Evolutionary conservation across 2,329 filamentous ascomycete genomes (phyloP), one percentile per base, ranked within the genome.

Genomic region (Myriosclerotinia curreyana): DNA sequence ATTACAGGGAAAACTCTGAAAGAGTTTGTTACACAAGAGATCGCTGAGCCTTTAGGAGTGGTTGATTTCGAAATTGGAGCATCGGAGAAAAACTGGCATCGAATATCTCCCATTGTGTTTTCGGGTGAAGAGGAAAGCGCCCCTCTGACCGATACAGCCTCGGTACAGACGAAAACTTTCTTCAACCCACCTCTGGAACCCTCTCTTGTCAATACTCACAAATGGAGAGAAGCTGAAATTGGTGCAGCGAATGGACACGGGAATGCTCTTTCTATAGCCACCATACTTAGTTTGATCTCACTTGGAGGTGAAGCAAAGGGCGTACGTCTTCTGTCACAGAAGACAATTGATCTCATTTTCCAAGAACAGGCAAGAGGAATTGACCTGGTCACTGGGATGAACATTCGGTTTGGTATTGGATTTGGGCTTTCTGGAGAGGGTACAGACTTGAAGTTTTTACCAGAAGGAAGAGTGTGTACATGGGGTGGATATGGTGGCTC

Each of bases 401-500:
- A 3, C 1, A 1, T 52, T 12, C 34, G 46, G 15, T 60, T 52
- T 31, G 58, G 46, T 25, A 40, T 52, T 20, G 46, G 46, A 6
- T 60, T 51, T 40, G 46, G 73, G 1, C 78, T 83, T 25, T 22
- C 60, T 52, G 64, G 38, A 36, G 64, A 52, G 36, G 55, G 59
- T 25, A 64, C 60, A 28, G 36, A 22, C 20, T n/a, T 65, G 44
- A 22, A 58, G 8, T 65, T 60, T 52, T 28, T 76, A 44, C 75
- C 76, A 2, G 63, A 71, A 28, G 79, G 78, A 0, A 67, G 69
- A 6, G 65, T 71, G 4, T 76, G 75, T 52, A 79, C 75, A 63
- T 81, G 80, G 79, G 74, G 75, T 31, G 80, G 80, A 0, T 80
- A 76, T 75, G 80, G 80, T 14, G 80, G 80, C 0, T 79, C 79